These are phyloP conservation scores for Cladophialophora yegresii DNA, from an alignment of 2,329 filamentous ascomycete genomes.

Conservation along the genomic window DNA sequence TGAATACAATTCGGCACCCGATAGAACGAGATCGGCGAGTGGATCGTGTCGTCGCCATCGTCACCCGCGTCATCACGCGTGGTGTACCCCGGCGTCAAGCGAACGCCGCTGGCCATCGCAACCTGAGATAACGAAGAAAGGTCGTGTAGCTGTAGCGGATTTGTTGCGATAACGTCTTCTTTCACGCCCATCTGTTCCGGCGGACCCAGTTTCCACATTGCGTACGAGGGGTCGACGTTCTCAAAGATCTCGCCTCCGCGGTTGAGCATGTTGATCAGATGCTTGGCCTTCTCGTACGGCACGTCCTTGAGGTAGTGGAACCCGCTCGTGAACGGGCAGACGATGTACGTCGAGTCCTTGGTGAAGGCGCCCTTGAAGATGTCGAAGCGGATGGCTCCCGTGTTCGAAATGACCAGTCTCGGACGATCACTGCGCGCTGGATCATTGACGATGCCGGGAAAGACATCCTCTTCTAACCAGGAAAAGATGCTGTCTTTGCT, in stretches of 20 bases:
- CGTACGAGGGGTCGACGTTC: slow-evolving; percentile 42
- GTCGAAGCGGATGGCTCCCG: slow-evolving; percentile 89
- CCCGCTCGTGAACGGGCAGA: slow-evolving; percentile 83
- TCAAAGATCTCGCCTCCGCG: slow-evolving; percentile 56
- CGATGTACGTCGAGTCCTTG: slow-evolving; percentile 77
- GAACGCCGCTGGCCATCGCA: slow-evolving; percentile 33
- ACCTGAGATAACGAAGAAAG: slow-evolving; percentile 38
- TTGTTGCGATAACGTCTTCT: slow-evolving; percentile 25
- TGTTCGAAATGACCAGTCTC: slow-evolving; percentile 78
- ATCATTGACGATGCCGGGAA: slow-evolving; percentile 67
- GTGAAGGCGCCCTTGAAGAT: slow-evolving; percentile 93
- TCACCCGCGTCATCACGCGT: slow-evolving; percentile 79
- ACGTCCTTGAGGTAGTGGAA: slow-evolving; percentile 79
- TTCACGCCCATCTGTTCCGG: slow-evolving; percentile 47
- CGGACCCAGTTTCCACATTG: slow-evolving; percentile 43
- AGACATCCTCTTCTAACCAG: slow-evolving; percentile 73
- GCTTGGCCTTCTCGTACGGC: slow-evolving; percentile 71
- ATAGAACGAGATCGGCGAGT: slow-evolving; percentile 73
- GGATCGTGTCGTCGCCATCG: slow-evolving; percentile 89
- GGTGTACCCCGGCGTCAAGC: slow-evolving; percentile 74
- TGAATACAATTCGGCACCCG: slow-evolving; percentile 81
- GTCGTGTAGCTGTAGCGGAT: neutral
- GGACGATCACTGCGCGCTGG: slow-evolving; percentile 61
- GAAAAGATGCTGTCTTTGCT: slow-evolving; percentile 74
- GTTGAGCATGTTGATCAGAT: slow-evolving; percentile 64